Percentiles rank a stretch among this genome's conserved stretches.
phyloP scores from a whole-genome alignment of 2,329 filamentous ascomycete genomes.

The Hypoxylon sp. region DNA sequence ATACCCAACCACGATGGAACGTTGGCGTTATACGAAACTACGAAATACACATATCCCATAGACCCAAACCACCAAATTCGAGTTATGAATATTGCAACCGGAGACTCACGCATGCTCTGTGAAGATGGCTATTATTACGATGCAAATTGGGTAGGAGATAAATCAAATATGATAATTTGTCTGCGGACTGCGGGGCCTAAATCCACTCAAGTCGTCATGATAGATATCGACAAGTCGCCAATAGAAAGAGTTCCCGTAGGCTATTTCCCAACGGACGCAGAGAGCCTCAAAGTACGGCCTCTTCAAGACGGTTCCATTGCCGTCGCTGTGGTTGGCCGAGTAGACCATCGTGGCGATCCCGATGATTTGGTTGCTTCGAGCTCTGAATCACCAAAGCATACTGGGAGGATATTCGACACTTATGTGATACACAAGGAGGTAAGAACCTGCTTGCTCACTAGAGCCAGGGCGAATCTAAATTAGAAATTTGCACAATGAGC shows the following conservation, averaged over 20 bases:
- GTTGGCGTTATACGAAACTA: slow-evolving; percentile 57
- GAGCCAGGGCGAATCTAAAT: too few species aligned
- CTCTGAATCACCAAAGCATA: too few species aligned
- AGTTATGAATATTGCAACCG: slow-evolving; percentile 55
- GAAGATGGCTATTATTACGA: slow-evolving; percentile 53
- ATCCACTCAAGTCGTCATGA: background rate
- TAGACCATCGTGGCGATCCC: too few species aligned
- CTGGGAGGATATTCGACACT: too few species aligned
- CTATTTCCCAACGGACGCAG: slow-evolving; percentile 55
- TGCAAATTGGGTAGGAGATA: slow-evolving; percentile 57
- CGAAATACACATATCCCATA: slow-evolving; percentile 47
- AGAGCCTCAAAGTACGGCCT: slow-evolving; percentile 54
- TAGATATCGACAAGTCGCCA: background rate
- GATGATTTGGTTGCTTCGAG: too few species aligned
- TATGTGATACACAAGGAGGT: too few species aligned
- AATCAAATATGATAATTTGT: slow-evolving; percentile 50
- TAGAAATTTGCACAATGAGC: too few species aligned
- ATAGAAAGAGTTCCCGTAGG: slow-evolving; percentile 31
- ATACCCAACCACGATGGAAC: slow-evolving; percentile 60
- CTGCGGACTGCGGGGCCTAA: background rate
- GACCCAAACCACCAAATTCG: slow-evolving; percentile 56
- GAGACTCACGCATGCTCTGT: slow-evolving; percentile 49
- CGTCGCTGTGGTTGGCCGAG: slow-evolving; percentile 55
- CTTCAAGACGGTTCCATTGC: slow-evolving; percentile 56
- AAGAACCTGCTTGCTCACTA: too few species aligned